Percentiles rank a stretch among this genome's conserved stretches.
Evolutionary conservation across 257 asterid genomes (phyloP).

Genomic region (Solanum virginianum): DNA sequence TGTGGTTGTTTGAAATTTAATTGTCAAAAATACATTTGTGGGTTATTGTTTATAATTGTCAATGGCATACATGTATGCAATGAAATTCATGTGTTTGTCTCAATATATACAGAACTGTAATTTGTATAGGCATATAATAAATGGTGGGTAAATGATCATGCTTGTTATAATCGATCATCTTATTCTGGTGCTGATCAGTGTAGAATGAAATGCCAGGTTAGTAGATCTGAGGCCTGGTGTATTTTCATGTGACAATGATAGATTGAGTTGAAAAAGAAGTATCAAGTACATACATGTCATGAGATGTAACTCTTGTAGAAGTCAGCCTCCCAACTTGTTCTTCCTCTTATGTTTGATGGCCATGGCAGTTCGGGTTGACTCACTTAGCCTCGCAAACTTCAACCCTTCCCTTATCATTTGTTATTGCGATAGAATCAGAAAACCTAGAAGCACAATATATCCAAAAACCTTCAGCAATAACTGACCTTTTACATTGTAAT

Average conservation of each 20-base stretch:
- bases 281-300: not conserved
- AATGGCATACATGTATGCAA: not conserved
- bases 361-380: not conserved
- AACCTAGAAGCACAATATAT: not conserved
- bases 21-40: not conserved
- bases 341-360: not conserved
- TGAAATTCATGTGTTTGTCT: not conserved
- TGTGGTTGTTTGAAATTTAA: not conserved
- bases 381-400: not conserved
- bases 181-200: not conserved
- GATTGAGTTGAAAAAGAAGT: not conserved
- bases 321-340: not conserved
- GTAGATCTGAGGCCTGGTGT: not conserved
- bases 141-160: not conserved
- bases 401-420: not conserved
- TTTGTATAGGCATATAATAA: not conserved
- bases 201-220: not conserved
- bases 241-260: not conserved
- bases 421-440: not conserved
- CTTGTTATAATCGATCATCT: not conserved
- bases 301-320: not conserved
- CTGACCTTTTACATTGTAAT: not conserved
- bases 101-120: not conserved
- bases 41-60: not conserved
- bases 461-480: not conserved